phyloP scores from a whole-genome alignment of 202 grass and related monocot genomes.

The Zizania palustris region DNA sequence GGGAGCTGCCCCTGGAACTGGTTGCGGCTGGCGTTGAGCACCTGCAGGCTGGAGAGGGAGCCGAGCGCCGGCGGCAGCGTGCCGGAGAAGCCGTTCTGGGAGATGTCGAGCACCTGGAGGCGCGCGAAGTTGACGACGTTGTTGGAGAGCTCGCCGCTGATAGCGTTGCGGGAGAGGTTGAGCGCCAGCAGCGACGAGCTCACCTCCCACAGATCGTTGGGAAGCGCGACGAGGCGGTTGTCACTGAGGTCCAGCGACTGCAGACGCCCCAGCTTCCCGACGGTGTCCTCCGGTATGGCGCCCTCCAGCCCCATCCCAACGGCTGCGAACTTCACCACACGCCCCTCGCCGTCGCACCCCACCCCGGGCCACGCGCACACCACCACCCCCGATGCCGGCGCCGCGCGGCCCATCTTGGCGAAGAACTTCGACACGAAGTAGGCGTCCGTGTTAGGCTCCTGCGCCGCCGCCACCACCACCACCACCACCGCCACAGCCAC shows the following conservation, averaged over 20 bases:
- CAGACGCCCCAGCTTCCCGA: slow-evolving; percentile 77
- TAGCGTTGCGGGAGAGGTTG: slow-evolving; percentile 82
- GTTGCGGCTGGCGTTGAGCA: slow-evolving; percentile 68
- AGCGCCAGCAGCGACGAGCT: slow-evolving; percentile 61
- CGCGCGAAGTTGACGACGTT: slow-evolving; percentile 74
- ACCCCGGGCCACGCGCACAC: slow-evolving; percentile 71
- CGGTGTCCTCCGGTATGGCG: slow-evolving; percentile 69
- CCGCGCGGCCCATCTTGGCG: slow-evolving; percentile 45
- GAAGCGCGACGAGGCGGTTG: slow-evolving; percentile 71
- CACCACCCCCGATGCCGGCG: slow-evolving; percentile 31
- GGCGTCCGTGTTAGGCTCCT: slow-evolving; percentile 85
- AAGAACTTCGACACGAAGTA: slow-evolving; percentile 73
- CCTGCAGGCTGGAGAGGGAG: slow-evolving; percentile 52
- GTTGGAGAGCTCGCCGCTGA: slow-evolving; percentile 60
- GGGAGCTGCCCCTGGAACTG: slow-evolving; percentile 58
- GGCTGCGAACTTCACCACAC: slow-evolving; percentile 53
- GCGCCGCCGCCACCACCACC: slow-evolving; percentile 40
- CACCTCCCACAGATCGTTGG: slow-evolving; percentile 76
- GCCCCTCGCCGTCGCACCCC: slow-evolving; percentile 51
- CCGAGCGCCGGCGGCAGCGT: slow-evolving; percentile 59
- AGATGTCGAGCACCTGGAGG: slow-evolving; percentile 72
- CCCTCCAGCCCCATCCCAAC: slow-evolving; percentile 63
- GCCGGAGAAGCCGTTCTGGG: slow-evolving; percentile 65
- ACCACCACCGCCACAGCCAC: slow-evolving; percentile 6
- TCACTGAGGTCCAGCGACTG: slow-evolving; percentile 70